These are phyloP conservation scores for Colletotrichum liriopes DNA, from an alignment of 2,329 filamentous ascomycete genomes.

Conservation along the genomic window DNA sequence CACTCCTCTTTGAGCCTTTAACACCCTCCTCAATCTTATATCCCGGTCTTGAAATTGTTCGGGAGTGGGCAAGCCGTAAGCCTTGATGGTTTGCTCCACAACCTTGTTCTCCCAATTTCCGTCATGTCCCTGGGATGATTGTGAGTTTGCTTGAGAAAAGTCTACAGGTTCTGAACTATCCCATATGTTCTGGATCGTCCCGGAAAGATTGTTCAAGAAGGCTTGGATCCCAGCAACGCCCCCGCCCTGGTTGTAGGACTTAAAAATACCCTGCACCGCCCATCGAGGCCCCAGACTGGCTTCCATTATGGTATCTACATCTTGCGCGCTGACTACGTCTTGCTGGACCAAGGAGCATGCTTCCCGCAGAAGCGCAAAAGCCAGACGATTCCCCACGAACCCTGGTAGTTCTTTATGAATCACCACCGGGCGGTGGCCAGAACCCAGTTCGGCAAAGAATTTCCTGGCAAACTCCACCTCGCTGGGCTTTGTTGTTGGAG, in stretches of 20 bases:
- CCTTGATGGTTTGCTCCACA: conserved; percentile 13
- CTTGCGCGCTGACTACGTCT: conserved; percentile 13
- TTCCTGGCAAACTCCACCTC: conserved; percentile 2
- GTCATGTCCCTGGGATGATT: too few species aligned
- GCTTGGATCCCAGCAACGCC: conserved; percentile 12
- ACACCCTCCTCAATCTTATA: neutral
- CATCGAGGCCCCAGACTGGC: conserved; percentile 16
- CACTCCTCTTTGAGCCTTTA: neutral
- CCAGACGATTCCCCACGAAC: conserved; percentile 19
- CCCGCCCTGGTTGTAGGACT: conserved; percentile 16
- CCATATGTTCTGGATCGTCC: conserved; percentile 12
- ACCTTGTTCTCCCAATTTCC: neutral
- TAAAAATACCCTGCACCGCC: conserved; percentile 16
- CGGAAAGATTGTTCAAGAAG: conserved; percentile 15
- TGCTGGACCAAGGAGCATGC: conserved; percentile 10
- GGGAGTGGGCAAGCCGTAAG: conserved; percentile 4
- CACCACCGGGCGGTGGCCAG: conserved; percentile 35
- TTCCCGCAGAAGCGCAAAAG: conserved; percentile 17
- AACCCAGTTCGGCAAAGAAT: conserved; percentile 14
- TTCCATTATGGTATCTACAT: conserved; percentile 17
- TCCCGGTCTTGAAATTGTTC: conserved; percentile 3
- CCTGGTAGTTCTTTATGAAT: conserved; percentile 15
- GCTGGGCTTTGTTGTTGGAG: conserved; percentile 25
- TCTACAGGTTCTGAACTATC: conserved; percentile 3
- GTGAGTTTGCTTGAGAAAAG: neutral